Evolutionary conservation across 2,329 filamentous ascomycete genomes (phyloP).

Genomic region (Hymenotorrendiella dingleyae): DNA sequence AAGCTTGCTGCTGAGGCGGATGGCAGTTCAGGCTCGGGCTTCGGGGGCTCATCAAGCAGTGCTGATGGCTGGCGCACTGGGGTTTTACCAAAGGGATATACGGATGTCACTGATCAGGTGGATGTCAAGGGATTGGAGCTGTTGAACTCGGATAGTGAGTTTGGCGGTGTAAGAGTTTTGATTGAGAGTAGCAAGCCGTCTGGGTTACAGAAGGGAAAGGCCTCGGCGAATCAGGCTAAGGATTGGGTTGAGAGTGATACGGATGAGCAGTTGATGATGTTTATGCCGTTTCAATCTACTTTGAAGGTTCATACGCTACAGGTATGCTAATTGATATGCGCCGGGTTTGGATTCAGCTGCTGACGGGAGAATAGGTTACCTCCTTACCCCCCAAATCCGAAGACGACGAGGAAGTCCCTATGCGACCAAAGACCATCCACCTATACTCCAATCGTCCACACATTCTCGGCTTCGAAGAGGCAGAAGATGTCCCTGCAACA

Average conservation of each 20-base stretch:
- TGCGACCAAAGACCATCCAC: conserved; percentile 76
- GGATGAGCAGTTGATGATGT: conserved; percentile 93
- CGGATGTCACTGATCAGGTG: conserved; percentile 75
- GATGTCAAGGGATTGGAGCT: conserved; percentile 78
- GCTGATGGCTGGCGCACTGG: conserved; percentile 66
- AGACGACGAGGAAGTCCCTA: conserved; percentile 68
- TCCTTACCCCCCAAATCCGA: conserved; percentile 56
- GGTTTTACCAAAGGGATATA: conserved; percentile 71
- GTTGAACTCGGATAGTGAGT: conserved; percentile 76
- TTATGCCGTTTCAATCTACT: conserved; percentile 79
- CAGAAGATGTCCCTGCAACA: conserved; percentile 75
- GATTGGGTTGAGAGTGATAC: conserved; percentile 97
- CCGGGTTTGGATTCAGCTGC: too few relatives aligned
- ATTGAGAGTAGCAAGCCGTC: conserved; percentile 67
- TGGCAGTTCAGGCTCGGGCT: conserved; percentile 30
- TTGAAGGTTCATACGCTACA: conserved; percentile 83
- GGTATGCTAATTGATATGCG: too few relatives aligned
- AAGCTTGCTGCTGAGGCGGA: conserved; percentile 63
- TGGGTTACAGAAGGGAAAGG: conserved; percentile 52
- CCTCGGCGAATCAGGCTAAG: conserved; percentile 40
- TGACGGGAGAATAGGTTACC: conserved; percentile 58
- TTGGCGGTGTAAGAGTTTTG: conserved; percentile 65
- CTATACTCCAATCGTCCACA: conserved; percentile 85
- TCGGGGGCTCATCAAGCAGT: conserved; percentile 31
- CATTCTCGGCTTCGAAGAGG: conserved; percentile 91